Base-by-base conservation (phyloP, 257 asterid species). In the Paraleonurus japonicus region DNA sequence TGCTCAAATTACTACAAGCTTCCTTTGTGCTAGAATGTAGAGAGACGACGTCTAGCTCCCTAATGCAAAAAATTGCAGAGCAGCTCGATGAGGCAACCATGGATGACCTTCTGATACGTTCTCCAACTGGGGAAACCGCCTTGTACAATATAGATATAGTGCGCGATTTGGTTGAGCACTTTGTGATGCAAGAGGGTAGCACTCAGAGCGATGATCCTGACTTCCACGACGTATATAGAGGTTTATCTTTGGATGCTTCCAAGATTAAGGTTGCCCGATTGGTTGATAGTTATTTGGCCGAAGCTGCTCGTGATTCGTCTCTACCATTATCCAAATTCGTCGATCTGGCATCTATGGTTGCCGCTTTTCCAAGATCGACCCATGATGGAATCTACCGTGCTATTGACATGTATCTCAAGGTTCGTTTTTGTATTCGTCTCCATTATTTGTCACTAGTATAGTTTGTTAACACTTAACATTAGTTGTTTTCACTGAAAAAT, bases 301-400 rank as follows among this genome's bases (percentile, higher is more conserved):
- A 89, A 82, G 96, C 91, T 66, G 85, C 96, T 41, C 82, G 85
- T 70, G 97, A 89, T 79, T 76, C 85, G 24, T 78, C 77, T 47
- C 79, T 89, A 33, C 81, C 87, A 27, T 37, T 86, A 73, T 71
- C 81, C 11, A 78, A 82, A 76, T 87, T 92, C 65, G 60, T 89
- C 32, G 87, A 80, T 65, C 84, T 92, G 13, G 86, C 92, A 2
- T 84, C 85, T 57, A 78, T 83, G 88, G 96, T 86, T 1, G 81
- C 93, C 16, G 75, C 79, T 54, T 87, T 85, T 68, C 87, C 88
- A 2, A 86, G 98, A 75, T 76, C 73, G 61, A 83, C 89, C 2
- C 95, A 89, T 24, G 98, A 89, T 69, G 92, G 94, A 32, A 76
- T 92, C 28, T 92, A 92, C 80, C 93, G 95, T 0, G 95, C 96